Conservation (phyloP, 805 yeast species). For the Candida gorgasii region DNA sequence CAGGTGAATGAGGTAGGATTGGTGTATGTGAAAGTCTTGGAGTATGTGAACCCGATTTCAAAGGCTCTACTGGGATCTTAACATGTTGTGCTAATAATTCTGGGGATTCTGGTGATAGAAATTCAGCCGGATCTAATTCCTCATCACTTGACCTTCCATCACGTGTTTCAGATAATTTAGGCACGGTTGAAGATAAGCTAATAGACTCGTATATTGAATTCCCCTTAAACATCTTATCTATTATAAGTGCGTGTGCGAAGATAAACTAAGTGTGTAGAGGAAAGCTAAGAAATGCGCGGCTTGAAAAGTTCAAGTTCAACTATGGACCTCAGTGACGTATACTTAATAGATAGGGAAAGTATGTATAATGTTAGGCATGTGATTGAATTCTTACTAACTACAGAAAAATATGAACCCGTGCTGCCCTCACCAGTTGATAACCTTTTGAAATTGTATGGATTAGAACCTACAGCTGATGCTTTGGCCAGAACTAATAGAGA, state of each 20-base stretch:
- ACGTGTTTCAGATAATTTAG: background rate
- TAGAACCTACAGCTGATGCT: slow-evolving; percentile 68
- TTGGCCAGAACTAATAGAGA: slow-evolving; percentile 86
- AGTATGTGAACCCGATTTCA: background rate
- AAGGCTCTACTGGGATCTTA: background rate
- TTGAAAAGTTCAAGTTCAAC: background rate
- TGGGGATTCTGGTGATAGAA: slow-evolving; percentile 21
- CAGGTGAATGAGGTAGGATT: no score
- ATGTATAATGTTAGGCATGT: background rate
- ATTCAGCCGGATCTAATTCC: slow-evolving; percentile 28
- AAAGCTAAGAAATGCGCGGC: slow-evolving; percentile 1
- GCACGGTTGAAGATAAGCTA: slow-evolving; percentile 15
- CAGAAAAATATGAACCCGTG: slow-evolving; percentile 30
- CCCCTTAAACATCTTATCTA: slow-evolving; percentile 7
- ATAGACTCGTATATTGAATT: slow-evolving; percentile 15
- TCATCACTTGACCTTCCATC: slow-evolving; percentile 12
- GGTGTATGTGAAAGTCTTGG: background rate
- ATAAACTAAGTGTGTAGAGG: no score
- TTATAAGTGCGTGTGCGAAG: no score
- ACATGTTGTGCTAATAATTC: background rate
- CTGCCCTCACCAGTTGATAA: slow-evolving; percentile 74
- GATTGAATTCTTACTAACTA: slow-evolving; percentile 1
- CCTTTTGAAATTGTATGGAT: slow-evolving; percentile 65
- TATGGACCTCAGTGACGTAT: slow-evolving; percentile 4
- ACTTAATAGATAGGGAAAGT: slow-evolving; percentile 8